phyloP scores from a whole-genome alignment of 306 rosid species.

The Luffa acutangula region DNA sequence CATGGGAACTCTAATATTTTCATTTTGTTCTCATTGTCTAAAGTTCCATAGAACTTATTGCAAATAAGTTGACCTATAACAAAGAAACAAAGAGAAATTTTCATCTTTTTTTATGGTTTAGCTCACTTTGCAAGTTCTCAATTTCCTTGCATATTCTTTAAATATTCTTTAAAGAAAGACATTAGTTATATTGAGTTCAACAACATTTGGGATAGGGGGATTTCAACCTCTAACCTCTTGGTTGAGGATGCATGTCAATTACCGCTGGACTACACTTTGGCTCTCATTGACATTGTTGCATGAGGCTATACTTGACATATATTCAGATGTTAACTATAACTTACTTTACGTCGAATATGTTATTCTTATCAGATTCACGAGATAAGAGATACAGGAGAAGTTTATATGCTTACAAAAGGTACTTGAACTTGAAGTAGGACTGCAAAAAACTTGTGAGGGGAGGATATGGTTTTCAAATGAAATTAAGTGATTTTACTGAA shows the following conservation, averaged over 20 bases:
- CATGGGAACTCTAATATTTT: not conserved
- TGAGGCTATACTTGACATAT: not conserved
- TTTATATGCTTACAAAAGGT: slow-evolving; percentile 71
- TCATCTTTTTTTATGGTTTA: not conserved
- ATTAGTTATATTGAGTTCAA: not conserved
- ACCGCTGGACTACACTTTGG: too few species aligned
- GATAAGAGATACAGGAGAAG: slow-evolving; percentile 35
- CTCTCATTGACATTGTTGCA: not conserved
- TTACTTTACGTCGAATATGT: not conserved
- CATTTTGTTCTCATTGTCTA: not conserved
- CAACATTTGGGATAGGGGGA: too few species aligned
- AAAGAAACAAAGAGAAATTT: not conserved
- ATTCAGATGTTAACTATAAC: not conserved
- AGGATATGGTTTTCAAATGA: not conserved
- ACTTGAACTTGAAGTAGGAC: not conserved
- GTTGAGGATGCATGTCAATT: too few species aligned
- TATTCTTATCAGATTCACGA: slow-evolving; percentile 50
- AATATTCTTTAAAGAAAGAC: not conserved
- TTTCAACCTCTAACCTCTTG: too few species aligned
- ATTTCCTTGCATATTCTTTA: not conserved
- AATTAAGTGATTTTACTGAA: not conserved
- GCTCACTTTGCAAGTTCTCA: not conserved
- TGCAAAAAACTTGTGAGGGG: not conserved
- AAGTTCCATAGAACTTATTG: not conserved
- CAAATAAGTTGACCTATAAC: not conserved